These are phyloP conservation scores for Piloderma croceum DNA, from an alignment of 768 basidiomycete genomes.

Conservation along the genomic window DNA sequence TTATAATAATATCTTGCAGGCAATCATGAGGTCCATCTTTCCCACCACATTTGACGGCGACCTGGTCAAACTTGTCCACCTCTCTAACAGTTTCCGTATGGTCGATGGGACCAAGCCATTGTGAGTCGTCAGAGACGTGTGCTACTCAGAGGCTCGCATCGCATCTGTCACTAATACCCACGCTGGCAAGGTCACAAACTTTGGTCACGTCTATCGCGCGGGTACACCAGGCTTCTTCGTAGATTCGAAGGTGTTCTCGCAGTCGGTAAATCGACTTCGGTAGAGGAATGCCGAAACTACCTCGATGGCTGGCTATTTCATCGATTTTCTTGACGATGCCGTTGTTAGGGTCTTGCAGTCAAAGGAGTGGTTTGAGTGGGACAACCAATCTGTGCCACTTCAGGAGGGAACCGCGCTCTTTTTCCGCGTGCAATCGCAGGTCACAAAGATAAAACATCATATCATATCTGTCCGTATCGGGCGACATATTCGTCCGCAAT, in stretches of 20 bases:
- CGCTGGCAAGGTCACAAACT: constrained; percentile 89
- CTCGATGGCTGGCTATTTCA: constrained; percentile 83
- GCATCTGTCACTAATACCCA: constrained; percentile 86
- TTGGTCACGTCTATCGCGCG: constrained; percentile 75
- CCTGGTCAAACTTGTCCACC: constrained; percentile 90
- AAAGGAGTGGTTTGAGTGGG: constrained; percentile 99
- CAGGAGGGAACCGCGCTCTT: constrained; percentile 76
- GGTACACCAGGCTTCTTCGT: constrained; percentile 87
- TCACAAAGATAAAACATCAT: constrained; percentile 85
- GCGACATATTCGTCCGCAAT: constrained; percentile 83
- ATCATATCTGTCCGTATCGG: constrained; percentile 74
- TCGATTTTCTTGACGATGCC: constrained; percentile 70
- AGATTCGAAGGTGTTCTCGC: constrained; percentile 91
- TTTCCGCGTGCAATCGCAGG: constrained; percentile 84
- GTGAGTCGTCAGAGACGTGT: constrained; percentile 80
- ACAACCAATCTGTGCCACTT: constrained; percentile 73
- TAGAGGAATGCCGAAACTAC: constrained; percentile 93
- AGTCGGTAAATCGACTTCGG: constrained; percentile 89
- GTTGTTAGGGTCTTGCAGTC: constrained; percentile 86
- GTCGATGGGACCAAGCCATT: constrained; percentile 73
- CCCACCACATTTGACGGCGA: constrained; percentile 89
- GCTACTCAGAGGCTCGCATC: constrained; percentile 84
- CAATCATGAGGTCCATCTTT: constrained; percentile 99
- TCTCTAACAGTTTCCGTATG: constrained; percentile 94
- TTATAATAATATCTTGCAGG: too few species aligned